Conservation (phyloP, 2,329 filamentous ascomycete genomes). For the Sporothrix pallida region DNA sequence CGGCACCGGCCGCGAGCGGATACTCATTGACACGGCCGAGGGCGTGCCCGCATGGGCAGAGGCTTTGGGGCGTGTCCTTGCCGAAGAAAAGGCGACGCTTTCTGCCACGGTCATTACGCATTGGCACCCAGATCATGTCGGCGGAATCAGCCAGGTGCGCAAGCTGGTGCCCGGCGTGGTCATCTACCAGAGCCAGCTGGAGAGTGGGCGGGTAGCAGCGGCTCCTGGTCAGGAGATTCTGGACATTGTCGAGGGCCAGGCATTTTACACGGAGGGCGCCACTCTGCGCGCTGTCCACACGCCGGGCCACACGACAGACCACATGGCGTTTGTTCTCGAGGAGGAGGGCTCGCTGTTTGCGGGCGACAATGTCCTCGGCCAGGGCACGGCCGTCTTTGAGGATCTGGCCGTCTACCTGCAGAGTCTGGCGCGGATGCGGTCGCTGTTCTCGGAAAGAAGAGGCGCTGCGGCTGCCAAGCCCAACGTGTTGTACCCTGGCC, state of each 20-base stretch:
- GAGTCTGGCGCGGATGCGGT: slow-evolving; percentile 65
- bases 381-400: slow-evolving; percentile 76
- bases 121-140: slow-evolving; percentile 88
- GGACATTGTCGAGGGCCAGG: slow-evolving; percentile 54
- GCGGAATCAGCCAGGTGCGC: slow-evolving; percentile 73
- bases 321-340: slow-evolving; percentile 66
- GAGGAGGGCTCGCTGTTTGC: slow-evolving; percentile 75
- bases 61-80: slow-evolving; percentile 67
- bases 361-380: slow-evolving; percentile 75
- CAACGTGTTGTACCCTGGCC: slow-evolving; percentile 80
- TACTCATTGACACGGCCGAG: slow-evolving; percentile 91
- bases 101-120: slow-evolving; percentile 80
- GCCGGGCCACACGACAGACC: slow-evolving; percentile 74
- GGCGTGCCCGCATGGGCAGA: slow-evolving; percentile 76
- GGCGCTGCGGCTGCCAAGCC: slow-evolving; percentile 59
- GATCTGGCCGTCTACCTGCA: slow-evolving; percentile 66
- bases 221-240: slow-evolving; percentile 26
- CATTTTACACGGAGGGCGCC: slow-evolving; percentile 58
- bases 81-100: slow-evolving; percentile 70
- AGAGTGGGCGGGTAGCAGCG: slow-evolving; percentile 41
- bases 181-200: slow-evolving; percentile 66
- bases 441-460: slow-evolving; percentile 67
- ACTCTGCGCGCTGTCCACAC: slow-evolving; percentile 67
- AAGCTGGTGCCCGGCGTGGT: slow-evolving; percentile 65
- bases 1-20: slow-evolving; percentile 72